Base-by-base conservation (phyloP, 1,284 basidiomycete species). In the Cryptococcus sp. region DNA sequence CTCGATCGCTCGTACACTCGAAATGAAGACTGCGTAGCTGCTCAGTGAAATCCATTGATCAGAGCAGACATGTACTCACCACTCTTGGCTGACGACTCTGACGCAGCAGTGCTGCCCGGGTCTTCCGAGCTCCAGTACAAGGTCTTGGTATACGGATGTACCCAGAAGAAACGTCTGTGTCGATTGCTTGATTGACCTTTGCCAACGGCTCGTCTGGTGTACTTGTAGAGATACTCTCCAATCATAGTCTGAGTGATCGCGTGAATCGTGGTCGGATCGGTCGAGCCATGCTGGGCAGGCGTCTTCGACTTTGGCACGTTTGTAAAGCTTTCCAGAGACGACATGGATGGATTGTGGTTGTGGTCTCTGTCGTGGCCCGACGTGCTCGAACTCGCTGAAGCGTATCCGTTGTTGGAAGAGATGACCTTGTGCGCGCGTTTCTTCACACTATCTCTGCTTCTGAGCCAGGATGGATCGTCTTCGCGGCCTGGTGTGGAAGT, bases 171-270 rank as follows among this genome's bases (percentile, higher is more conserved):
- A 40, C 96, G 85, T 75, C 86, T 88, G 79, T 99, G 96, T 52
- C 94, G 83, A 75, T 87, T 88, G 76, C 93, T 91, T 26, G 91
- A 91, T 73, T 93, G 84, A 8, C 92, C 93, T 73, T 91, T 92
- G 29, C 93, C 92, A 68, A 99, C 86, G n/a, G 90, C 80, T 60
- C 87, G 86, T 54, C 95, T 85, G 11, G 93, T 97, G 79, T 99
- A 98, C 83, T 99, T 99, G 86, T 90, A 92, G 80, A 99, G 80
- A 80, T 93, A 98, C 82, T 98, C 95, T 63, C 95, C 94, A 66
- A 99, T 98, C 95, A 99, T 99, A 22, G 94, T 97, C 82, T 98
- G 93, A 5, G 95, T 99, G 70, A 99, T 98, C 2, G 94, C 90
- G 73, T 97, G 93, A 66, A 98, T 94, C 64, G 93, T 81, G 2